phyloP scores from a whole-genome alignment of 331 rosid species.

The Pyrus hybrid region DNA sequence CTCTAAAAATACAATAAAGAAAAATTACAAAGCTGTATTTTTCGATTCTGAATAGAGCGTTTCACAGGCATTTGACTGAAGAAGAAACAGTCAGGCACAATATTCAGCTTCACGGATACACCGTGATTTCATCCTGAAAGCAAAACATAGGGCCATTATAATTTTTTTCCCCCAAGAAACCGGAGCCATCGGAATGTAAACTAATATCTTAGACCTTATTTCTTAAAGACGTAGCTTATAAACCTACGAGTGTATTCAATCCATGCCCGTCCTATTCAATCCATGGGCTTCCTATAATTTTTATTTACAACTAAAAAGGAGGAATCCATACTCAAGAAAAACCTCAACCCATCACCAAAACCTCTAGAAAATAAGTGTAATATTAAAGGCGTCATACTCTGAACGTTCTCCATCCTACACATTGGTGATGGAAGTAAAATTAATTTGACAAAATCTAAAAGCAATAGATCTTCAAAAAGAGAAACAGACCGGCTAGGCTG shows the following conservation, averaged over 20 bases:
- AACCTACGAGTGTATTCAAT: not conserved
- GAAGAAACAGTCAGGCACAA: not conserved
- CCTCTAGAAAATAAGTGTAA: not conserved
- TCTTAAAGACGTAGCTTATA: not conserved
- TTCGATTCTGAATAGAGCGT: not conserved
- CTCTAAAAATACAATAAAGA: not conserved
- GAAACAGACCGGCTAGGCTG: slow-evolving; percentile 26
- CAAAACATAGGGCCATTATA: not conserved
- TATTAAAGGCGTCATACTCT: not conserved
- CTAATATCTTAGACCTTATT: not conserved
- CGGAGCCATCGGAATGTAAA: not conserved
- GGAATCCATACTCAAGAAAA: not conserved
- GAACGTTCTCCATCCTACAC: not conserved
- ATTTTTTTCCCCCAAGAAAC: not conserved
- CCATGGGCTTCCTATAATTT: not conserved
- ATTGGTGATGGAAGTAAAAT: not conserved
- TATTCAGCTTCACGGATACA: not conserved
- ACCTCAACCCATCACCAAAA: not conserved
- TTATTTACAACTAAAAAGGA: not conserved
- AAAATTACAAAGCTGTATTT: not conserved
- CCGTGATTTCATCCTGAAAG: slow-evolving; percentile 2
- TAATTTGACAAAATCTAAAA: not conserved
- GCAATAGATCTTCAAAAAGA: not conserved
- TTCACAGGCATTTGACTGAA: not conserved
- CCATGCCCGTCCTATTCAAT: not conserved